Evolutionary conservation across 2,329 filamentous ascomycete genomes (phyloP).

Genomic region (Geosmithia putterillii): DNA sequence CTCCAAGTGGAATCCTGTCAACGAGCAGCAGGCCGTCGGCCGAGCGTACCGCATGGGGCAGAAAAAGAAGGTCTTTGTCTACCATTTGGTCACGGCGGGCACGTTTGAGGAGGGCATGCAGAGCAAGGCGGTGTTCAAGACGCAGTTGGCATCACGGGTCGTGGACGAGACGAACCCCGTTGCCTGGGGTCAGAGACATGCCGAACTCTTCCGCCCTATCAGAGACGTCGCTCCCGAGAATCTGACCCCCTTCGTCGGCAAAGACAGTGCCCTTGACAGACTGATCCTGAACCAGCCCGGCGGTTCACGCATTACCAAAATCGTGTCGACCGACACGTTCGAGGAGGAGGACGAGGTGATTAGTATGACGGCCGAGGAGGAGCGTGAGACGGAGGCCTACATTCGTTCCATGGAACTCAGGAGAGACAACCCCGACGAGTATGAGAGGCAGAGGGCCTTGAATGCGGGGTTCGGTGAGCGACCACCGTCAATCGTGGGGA

Average conservation of each 20-base stretch:
- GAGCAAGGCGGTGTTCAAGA: constrained; percentile 70
- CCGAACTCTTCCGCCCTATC: constrained; percentile 48
- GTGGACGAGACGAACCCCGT: constrained; percentile 72
- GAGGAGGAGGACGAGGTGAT: constrained; percentile 51
- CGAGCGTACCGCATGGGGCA: constrained; percentile 81
- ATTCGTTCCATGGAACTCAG: constrained; percentile 17
- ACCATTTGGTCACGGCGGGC: constrained; percentile 65
- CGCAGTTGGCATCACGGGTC: constrained; percentile 63
- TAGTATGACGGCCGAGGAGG: constrained; percentile 47
- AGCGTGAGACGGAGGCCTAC: constrained; percentile 35
- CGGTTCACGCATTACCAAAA: constrained; percentile 11
- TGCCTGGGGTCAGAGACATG: constrained; percentile 47
- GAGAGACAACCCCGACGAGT: constrained; percentile 18
- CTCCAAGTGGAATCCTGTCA: constrained; percentile 65
- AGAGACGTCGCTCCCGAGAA: constrained; percentile 36
- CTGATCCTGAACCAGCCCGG: constrained; percentile 23
- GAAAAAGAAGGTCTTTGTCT: constrained; percentile 68
- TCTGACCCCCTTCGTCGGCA: constrained; percentile 40
- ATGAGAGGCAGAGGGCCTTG: constrained; percentile 7
- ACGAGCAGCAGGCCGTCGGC: constrained; percentile 79
- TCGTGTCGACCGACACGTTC: constrained; percentile 61
- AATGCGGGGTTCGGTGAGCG: not conserved
- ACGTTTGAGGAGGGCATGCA: constrained; percentile 69
- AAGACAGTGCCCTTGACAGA: constrained; percentile 48
- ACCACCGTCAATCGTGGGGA: not conserved